phyloP scores from a whole-genome alignment of 2,329 filamentous ascomycete genomes.

The Aspergillus sp. region DNA sequence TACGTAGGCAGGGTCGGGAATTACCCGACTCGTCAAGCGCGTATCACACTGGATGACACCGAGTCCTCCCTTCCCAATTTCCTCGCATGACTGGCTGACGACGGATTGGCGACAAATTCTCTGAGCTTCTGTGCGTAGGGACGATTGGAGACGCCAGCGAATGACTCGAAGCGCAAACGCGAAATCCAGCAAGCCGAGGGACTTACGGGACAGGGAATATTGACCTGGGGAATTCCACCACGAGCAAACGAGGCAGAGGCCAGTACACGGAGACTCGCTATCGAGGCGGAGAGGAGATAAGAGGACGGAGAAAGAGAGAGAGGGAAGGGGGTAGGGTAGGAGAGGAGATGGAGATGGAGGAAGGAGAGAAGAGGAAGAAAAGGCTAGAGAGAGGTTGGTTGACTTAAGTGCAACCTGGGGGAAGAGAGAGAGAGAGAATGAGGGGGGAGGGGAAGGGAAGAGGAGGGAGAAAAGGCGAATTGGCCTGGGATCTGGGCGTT shows the following conservation, averaged over 20 bases:
- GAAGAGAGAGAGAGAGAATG: constrained; percentile 12
- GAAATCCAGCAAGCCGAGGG: constrained; percentile 1
- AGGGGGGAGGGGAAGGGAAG: constrained; percentile 9
- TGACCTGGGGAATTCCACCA: constrained; percentile 19
- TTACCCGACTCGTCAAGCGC: too few species aligned
- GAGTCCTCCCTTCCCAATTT: too few species aligned
- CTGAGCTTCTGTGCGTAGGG: neutral
- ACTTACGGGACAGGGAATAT: constrained; percentile 22
- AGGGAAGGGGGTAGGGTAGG: constrained; percentile 10
- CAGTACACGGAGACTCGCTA: constrained; percentile 11
- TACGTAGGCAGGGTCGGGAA: constrained; percentile 3
- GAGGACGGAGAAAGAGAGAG: constrained; percentile 11
- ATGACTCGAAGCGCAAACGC: neutral
- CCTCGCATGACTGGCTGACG: constrained; percentile 2
- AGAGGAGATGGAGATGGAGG: constrained; percentile 16
- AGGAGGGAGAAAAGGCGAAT: constrained; percentile 17
- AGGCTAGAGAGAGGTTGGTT: constrained; percentile 8
- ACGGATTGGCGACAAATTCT: too few species aligned
- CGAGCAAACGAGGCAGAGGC: constrained; percentile 26
- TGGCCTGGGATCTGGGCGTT: too few species aligned
- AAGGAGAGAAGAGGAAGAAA: constrained; percentile 17
- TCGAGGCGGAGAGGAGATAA: constrained; percentile 5
- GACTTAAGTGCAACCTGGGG: constrained; percentile 1
- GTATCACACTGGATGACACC: too few species aligned
- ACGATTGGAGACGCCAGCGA: neutral